Evolutionary conservation across 2,329 filamentous ascomycete species (phyloP), one percentile per base, ranked within the genome.

Genomic region (Fusarium nanum): DNA sequence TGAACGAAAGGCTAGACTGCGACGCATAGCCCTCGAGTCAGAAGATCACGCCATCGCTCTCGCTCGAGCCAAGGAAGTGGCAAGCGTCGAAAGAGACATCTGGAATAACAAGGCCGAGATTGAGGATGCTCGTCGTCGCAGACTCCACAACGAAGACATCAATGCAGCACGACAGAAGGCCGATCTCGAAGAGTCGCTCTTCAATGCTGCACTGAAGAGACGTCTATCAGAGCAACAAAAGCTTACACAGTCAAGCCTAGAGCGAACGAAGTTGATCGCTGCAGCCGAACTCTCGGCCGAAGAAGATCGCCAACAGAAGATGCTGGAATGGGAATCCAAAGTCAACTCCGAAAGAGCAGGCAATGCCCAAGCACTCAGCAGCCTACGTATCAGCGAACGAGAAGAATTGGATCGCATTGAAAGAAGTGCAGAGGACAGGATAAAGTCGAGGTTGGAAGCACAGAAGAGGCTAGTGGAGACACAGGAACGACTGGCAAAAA

Each of bases 381-480:
- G 79, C 16, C 78, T 88, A 23, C 77, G 83, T 12, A 75, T 87
- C 22, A 78, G 81, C 49, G 86, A 89, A 76, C 75, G 86, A 13
- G 83, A 86, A 73, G 84, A 86, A 68, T 60, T 86, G 3, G 85
- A 87, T 57, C 74, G 78, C 13, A 73, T 87, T 18, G 86, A 88
- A 56, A 75, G 78, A 25, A 79, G 77, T 13, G 81, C 83, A 14
- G 85, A 87, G 37, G 76, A 78, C 32, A 77, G 87, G 23, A 78
- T 86, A 48, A 80, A 81, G 67, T 79, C 75, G 34, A 75, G 86
- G 18, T 76, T 88, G 11, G 80, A 81, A 55, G 83, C 86, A 74
- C 86, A 88, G 77, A 83, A 81, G 78, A 84, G 81, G 74, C 74
- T 88, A 53, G 84, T 88, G 4, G 84, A 88, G 53, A 80, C 78